Evolutionary conservation across 371 early-diverging fungal species (phyloP), one percentile per base, ranked within the genome.

Genomic region (Saksenaea oblongispora): DNA sequence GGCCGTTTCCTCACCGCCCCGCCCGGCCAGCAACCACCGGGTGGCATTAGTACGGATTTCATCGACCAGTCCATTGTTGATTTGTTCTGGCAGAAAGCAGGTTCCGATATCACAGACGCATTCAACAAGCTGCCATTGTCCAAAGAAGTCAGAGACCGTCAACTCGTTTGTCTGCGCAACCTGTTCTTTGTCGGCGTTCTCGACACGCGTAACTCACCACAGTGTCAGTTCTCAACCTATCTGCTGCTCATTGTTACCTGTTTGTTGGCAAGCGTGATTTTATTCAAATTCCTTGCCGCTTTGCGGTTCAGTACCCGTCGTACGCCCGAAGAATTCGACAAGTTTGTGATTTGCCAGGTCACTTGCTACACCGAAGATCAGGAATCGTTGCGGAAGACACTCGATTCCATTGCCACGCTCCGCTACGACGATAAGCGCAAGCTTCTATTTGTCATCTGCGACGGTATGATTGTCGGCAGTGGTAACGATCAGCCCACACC

Each of bases 291-390:
- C 63, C 72, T 96, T 63, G 91, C 96, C 14, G 97, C 98, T 1
- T 72, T 98, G 69, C 96, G 93, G 70, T 81, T 96, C 37, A 91
- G 93, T 0, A 70, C 81, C 18, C 70, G 76, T 24, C 84, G 89
- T 18, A 85, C 86, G 10, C 97, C 97, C 14, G 94, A 95, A 69
- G 87, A 92, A 60, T 89, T 91, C 62, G 92, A 93, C 78, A 90
- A 92, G 61, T 99, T 98, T 74, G 93, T 94, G 44, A 90, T 98
- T 54, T 87, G 87, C 56, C 87, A 89, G 58, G 83, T 89, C 9
- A 97, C 99, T 5, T 99, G 99, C 84, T 99, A 99, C 78, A 98
- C 99, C 10, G 99, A 99, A 77, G 96, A 93, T 54, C 93, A 93
- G 62, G 96, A 95, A 18, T 96, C 97, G 17, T 84, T 99, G 28